Base-by-base conservation (phyloP, 2,329 filamentous ascomycete species). In the Colletotrichum orbiculare region DNA sequence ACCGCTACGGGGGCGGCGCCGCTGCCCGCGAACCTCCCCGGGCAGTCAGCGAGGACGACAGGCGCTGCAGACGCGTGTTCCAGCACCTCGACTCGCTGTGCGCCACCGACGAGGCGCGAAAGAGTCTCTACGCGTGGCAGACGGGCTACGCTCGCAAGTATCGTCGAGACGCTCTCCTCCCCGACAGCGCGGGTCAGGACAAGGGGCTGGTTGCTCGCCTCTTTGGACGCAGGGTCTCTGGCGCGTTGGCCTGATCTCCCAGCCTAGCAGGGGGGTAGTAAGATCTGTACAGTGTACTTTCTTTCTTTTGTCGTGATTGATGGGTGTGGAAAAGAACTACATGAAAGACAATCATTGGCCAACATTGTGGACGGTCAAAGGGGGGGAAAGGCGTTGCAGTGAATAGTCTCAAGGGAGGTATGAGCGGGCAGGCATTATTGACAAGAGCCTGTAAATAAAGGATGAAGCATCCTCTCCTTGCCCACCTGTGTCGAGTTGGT, bases 91-190 rank as follows among this genome's bases (percentile, higher is more conserved):
- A 83, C 45, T 71, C 74, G 0, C 72, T 82, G 12, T 88, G 86
- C 64, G 70, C 72, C 8, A 87, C 82, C 0, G 70, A 70, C 2
- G 82, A 83, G 53, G 85, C 86, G 1, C 78, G 75, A n/a, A 70
- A 74, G 6, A 83, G 85, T 38, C 73, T 88, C 2, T 76, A 75
- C 37, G 69, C 73, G 4, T 88, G 84, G 80, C 84, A 85, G 71
- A 76, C 82, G 64, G 67, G 66, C 3, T 87, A 83, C 69, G 84
- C 85, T 35, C 77, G 80, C 8, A 75, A 71, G 4, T 67, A 71
- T 48, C 72, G 75, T 9, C 76, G 78, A n/a, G 72, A 77, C 2
- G 68, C 67, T 12, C 73, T 85, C 6, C 74, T 85, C 0, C 82
- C 83, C 0, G 64, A 69, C 2, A 79, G 79, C 7, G 74, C 72